A percentile compares a stretch with the other conserved stretches of the same genome.
Evolutionary conservation across 2,329 filamentous ascomycete species (phyloP).

Genomic region (Trichoderma koningiopsis): DNA sequence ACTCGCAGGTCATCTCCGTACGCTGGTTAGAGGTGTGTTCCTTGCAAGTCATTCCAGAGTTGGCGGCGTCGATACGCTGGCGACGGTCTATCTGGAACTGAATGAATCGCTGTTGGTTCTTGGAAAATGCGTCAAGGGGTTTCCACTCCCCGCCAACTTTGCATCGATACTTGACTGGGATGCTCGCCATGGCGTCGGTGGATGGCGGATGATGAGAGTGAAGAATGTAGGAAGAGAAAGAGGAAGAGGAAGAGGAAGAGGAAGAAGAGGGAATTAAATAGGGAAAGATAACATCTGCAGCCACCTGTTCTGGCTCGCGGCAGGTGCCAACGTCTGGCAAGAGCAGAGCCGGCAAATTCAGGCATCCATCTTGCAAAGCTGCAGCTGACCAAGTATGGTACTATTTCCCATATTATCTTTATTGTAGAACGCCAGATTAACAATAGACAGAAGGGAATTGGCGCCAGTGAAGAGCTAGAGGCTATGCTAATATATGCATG

Average conservation of each 20-base stretch:
- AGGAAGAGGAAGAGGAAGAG: neutral
- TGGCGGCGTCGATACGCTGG: conserved; percentile 33
- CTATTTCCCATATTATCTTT: neutral
- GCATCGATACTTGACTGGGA: conserved; percentile 35
- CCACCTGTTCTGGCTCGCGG: neutral
- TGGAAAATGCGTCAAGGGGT: conserved; percentile 37
- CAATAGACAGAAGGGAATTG: neutral
- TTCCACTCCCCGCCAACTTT: conserved; percentile 43
- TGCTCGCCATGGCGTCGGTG: neutral
- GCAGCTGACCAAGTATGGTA: neutral
- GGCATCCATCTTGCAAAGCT: neutral
- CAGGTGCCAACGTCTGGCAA: conserved; percentile 2
- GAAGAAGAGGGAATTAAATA: neutral
- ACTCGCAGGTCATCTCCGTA: conserved; percentile 36
- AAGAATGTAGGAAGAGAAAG: neutral
- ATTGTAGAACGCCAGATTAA: neutral
- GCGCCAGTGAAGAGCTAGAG: neutral
- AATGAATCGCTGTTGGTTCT: conserved; percentile 37
- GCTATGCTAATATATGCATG: neutral
- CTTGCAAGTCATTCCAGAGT: conserved; percentile 43
- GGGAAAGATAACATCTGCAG: neutral
- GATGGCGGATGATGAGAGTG: neutral
- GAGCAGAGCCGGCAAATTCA: neutral
- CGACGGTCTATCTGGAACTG: conserved; percentile 27
- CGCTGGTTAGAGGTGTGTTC: conserved; percentile 36